Conservation (phyloP, 129 eudicot genomes). For the Flaveria ramosissima region DNA sequence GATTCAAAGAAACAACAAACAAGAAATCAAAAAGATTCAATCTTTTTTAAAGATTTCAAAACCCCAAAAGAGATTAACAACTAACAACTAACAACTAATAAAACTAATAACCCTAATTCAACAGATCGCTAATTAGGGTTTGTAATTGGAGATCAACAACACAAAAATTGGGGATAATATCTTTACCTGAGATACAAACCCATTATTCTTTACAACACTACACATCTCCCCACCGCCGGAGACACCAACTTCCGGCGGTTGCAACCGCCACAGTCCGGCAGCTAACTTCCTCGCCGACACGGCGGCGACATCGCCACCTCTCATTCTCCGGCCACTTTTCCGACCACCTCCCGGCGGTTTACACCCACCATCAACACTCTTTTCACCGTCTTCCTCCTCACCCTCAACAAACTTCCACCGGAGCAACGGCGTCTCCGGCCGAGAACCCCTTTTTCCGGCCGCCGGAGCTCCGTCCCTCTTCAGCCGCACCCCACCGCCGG, state of each 20-base stretch:
- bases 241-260: constrained; percentile 47
- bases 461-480: constrained; percentile 46
- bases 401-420: constrained; percentile 65
- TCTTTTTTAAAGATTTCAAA: background rate
- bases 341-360: constrained; percentile 36
- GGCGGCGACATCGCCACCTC: constrained; percentile 18
- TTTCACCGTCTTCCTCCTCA: constrained; percentile 27
- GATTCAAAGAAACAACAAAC: background rate
- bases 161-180: constrained; percentile 13
- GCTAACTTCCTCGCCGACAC: constrained; percentile 81
- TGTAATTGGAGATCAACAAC: constrained; percentile 15
- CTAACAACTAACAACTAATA: no score
- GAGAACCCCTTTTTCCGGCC: constrained; percentile 40
- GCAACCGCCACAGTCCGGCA: constrained; percentile 81
- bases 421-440: constrained; percentile 69
- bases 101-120: background rate
- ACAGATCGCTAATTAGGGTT: constrained; percentile 31
- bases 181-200: constrained; percentile 60
- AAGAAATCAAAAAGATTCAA: constrained; percentile 5
- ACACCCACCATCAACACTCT: constrained; percentile 14
- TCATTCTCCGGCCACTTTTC: constrained; percentile 44
- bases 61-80: background rate
- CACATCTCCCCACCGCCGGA: constrained; percentile 19
- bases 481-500: constrained; percentile 51
- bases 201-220: constrained; percentile 27